A percentile compares a stretch with the other conserved stretches of the same genome.
Conservation (phyloP, 2,329 filamentous ascomycete species). For the Ophiostoma piceae region DNA sequence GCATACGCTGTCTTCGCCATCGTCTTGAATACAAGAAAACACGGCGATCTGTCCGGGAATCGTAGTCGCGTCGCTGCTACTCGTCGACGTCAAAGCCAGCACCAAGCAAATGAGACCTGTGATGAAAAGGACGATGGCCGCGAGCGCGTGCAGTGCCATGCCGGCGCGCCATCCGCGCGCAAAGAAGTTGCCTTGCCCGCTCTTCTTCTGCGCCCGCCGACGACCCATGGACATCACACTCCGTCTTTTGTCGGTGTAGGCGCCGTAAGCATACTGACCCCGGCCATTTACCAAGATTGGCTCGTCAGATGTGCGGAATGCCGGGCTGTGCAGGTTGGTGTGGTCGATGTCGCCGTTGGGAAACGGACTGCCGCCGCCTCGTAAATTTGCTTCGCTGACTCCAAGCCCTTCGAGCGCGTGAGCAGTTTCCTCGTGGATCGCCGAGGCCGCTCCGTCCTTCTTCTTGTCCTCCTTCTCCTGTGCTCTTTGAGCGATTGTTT, state of each 20-base stretch:
- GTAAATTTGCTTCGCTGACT: not conserved
- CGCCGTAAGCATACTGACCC: not conserved
- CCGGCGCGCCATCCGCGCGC: slow-evolving; percentile 46
- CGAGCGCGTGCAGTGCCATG: slow-evolving; percentile 40
- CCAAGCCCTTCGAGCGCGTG: not conserved
- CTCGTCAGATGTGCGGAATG: not conserved
- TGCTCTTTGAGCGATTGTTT: slow-evolving; percentile 43
- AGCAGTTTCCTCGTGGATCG: not conserved
- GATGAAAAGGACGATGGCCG: slow-evolving; percentile 39
- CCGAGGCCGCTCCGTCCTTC: not conserved
- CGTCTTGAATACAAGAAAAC: slow-evolving; percentile 29
- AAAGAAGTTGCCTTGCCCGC: not conserved
- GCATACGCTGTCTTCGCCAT: slow-evolving; percentile 31
- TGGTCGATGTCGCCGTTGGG: not conserved
- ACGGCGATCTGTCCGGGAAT: slow-evolving; percentile 27
- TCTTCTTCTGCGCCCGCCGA: not conserved
- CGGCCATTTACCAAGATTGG: not conserved
- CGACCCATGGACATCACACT: not conserved
- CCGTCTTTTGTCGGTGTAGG: not conserved
- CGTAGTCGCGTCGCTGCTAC: slow-evolving; percentile 27
- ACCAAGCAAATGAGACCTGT: slow-evolving; percentile 37
- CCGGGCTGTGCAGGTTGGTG: not conserved
- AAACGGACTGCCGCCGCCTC: not conserved
- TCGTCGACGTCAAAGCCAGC: slow-evolving; percentile 31
- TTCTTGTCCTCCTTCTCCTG: not conserved